Base-by-base conservation (phyloP, 2,329 filamentous ascomycete genomes). In the Venturia carpophila region DNA sequence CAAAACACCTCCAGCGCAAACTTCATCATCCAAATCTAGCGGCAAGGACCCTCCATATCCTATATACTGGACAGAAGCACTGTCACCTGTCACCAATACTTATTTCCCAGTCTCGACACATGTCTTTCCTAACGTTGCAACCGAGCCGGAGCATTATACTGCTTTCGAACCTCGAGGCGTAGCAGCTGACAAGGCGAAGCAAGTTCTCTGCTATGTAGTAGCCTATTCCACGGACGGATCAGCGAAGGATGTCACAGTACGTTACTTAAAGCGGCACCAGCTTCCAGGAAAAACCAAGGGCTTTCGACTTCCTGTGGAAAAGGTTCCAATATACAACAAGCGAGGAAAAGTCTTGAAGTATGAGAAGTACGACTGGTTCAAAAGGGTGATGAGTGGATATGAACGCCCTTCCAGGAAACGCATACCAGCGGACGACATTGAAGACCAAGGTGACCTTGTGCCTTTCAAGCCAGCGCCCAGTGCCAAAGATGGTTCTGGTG, bases 251-350 rank as follows among this genome's bases (percentile, higher is more conserved):
- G 89, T 99, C 19, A 99, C 94, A 0, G 87, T 94, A 13, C 85
- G 94, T 37, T 99, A 99, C 74, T 79, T 99, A 9, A 92, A 88
- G 71, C 85, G 88, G 27, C 89, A 89, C 66, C 83, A 88, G 64
- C 87, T 92, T 73, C 94, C 94, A 0, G 93, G 94, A 4, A 89
- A 92, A 69, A 96, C 93, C 0, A 97, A 96, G 73, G 91, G 92
- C 4, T 83, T 87, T 68, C 85, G 94, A 7, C 83, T 96, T 73
- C 85, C 88, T 0, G 73, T 87, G 1, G 91, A 95, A 70, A 96
- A 93, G 71, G 80, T 96, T 1, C 87, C 92, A 0, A 79, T 97
- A 7, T 87, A 92, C 73, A 88, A 91, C 71, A 85, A 83, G 13
- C 82, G 87, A 64, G 92, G 92, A 19, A 93, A 92, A 69, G 80